Percentiles rank a stretch among this genome's conserved stretches.
Evolutionary conservation across 1,284 basidiomycete genomes (phyloP).

Genomic region (Cryptococcus maquisensis): DNA sequence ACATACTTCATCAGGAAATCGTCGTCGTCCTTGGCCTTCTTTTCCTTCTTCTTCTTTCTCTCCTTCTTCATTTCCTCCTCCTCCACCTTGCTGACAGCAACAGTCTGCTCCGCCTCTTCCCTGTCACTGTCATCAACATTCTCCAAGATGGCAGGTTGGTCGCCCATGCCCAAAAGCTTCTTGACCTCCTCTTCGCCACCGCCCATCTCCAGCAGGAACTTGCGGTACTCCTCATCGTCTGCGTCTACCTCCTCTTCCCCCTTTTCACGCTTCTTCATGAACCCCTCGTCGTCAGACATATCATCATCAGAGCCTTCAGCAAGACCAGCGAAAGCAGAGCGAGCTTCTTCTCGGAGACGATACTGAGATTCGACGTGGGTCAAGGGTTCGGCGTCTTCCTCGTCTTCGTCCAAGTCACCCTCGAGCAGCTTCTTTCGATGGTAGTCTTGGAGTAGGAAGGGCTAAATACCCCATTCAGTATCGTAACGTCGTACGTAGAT

Average conservation of each 20-base stretch:
- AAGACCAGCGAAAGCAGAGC: conserved; percentile 58
- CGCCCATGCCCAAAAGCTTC: conserved; percentile 51
- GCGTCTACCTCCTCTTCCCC: conserved; percentile 67
- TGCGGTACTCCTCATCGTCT: conserved; percentile 71
- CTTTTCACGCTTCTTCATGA: conserved; percentile 60
- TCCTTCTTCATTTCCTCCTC: conserved; percentile 50
- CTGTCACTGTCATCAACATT: conserved; percentile 58
- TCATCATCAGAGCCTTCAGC: conserved; percentile 53
- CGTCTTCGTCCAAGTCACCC: conserved; percentile 16
- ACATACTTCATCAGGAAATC: conserved; percentile 85
- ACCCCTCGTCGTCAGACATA: conserved; percentile 53
- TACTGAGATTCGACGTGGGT: conserved; percentile 78
- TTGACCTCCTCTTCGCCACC: conserved; percentile 69
- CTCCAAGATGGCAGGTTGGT: conserved; percentile 28
- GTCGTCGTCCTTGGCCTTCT: conserved; percentile 45
- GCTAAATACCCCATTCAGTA: conserved; percentile 20
- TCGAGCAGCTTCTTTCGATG: conserved; percentile 49
- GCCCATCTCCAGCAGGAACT: conserved; percentile 68
- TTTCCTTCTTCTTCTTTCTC: conserved; percentile 31
- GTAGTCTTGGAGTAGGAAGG: conserved; percentile 50
- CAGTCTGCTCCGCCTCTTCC: conserved; percentile 64
- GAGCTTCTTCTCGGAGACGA: conserved; percentile 72
- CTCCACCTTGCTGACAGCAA: conserved; percentile 50
- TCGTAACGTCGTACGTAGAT: neutral
- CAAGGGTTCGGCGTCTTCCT: conserved; percentile 45